Evolutionary conservation across 805 yeast genomes (phyloP).

Genomic region (Myxozyma udenii): DNA sequence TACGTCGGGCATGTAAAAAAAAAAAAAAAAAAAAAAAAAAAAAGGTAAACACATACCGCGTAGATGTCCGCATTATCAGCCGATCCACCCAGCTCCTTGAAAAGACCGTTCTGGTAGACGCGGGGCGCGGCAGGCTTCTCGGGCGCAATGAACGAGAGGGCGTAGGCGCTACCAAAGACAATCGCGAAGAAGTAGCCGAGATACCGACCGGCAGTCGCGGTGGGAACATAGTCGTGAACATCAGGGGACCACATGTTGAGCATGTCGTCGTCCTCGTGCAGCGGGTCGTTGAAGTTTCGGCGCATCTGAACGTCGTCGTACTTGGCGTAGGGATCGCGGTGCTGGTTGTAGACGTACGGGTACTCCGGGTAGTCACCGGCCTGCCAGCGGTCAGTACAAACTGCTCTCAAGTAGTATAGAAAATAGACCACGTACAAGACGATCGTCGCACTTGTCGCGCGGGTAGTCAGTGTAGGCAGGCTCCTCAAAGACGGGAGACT

Average conservation of each 20-base stretch:
- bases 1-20: too few species aligned
- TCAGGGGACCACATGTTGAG: slow-evolving; percentile 88
- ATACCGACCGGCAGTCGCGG: slow-evolving; percentile 58
- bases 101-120: slow-evolving; percentile 74
- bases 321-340: slow-evolving; percentile 65
- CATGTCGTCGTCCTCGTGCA: slow-evolving; percentile 68
- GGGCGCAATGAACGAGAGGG: slow-evolving; percentile 48
- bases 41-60: slow-evolving; percentile 6
- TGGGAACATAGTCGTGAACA: slow-evolving; percentile 57
- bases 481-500: not conserved
- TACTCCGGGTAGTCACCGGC: slow-evolving; percentile 58
- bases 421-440: slow-evolving; percentile 17
- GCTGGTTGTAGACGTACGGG: slow-evolving; percentile 57
- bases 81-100: slow-evolving; percentile 65
- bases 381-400: slow-evolving; percentile 1
- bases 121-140: slow-evolving; percentile 75
- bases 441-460: slow-evolving; percentile 9
- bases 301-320: slow-evolving; percentile 80
- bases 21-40: not conserved
- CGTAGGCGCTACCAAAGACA: slow-evolving; percentile 46
- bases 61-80: slow-evolving; percentile 36
- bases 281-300: slow-evolving; percentile 71
- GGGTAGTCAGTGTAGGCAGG: slow-evolving; percentile 10
- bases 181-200: slow-evolving; percentile 55
- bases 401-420: too few species aligned